These are phyloP conservation scores for Neurospora sp. DNA, from an alignment of 495 filamentous ascomycete genomes.

Conservation along the genomic window DNA sequence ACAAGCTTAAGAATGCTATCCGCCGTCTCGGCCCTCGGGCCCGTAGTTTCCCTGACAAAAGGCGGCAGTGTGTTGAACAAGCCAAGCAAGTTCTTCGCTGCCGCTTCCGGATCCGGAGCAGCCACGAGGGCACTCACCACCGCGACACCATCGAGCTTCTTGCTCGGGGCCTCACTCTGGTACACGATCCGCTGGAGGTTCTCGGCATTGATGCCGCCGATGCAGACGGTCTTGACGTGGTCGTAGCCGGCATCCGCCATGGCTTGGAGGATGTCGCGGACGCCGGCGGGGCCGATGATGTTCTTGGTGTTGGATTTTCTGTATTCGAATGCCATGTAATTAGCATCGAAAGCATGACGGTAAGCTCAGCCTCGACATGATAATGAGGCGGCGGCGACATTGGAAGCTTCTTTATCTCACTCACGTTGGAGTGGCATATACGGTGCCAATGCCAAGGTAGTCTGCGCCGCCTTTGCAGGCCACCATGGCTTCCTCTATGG, in stretches of 20 bases:
- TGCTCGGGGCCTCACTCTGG: slow-evolving; percentile 42
- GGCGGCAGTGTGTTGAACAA: slow-evolving; percentile 32
- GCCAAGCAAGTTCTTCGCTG: slow-evolving; percentile 45
- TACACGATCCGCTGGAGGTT: slow-evolving; percentile 68
- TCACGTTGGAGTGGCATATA: slow-evolving; percentile 77
- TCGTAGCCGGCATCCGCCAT: slow-evolving; percentile 33
- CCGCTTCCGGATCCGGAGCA: slow-evolving; percentile 50
- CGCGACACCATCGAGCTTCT: slow-evolving; percentile 67
- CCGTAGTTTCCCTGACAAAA: slow-evolving; percentile 52
- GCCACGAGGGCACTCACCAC: slow-evolving; percentile 85
- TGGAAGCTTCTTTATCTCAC: slow-evolving; percentile 3
- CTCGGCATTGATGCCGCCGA: slow-evolving; percentile 76
- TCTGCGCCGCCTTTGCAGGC: slow-evolving; percentile 67
- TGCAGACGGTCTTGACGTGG: slow-evolving; percentile 54
- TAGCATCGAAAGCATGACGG: not conserved
- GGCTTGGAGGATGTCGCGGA: slow-evolving; percentile 54
- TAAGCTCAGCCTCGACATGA: not conserved
- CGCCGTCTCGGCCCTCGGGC: slow-evolving; percentile 39
- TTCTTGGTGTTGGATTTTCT: slow-evolving; percentile 68
- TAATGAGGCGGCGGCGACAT: not conserved
- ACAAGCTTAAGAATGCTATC: slow-evolving; percentile 40
- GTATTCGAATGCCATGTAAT: slow-evolving; percentile 1
- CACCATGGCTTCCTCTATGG: slow-evolving; percentile 52
- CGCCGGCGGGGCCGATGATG: slow-evolving; percentile 74
- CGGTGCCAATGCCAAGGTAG: slow-evolving; percentile 81